Percentiles rank a stretch among this genome's conserved stretches.
Evolutionary conservation across 192 early-diverging fungal species (phyloP).

Genomic region (Gryganskiella cystojenkinii): DNA sequence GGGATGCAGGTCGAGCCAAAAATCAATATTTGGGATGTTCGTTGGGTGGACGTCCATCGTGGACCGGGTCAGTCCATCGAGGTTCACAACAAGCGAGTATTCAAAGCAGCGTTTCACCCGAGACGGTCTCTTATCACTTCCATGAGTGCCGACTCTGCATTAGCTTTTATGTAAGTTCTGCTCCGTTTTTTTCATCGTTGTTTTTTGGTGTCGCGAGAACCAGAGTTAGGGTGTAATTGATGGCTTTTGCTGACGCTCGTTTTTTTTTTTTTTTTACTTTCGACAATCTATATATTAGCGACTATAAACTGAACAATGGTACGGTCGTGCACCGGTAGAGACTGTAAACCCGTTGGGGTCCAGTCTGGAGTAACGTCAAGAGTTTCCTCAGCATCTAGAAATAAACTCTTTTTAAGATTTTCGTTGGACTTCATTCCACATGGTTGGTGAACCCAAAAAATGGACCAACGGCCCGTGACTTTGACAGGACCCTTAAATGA

Average conservation of each 20-base stretch:
- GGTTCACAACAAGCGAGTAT: constrained; percentile 37
- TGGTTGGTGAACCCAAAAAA: too few species aligned
- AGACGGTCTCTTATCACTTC: constrained; percentile 32
- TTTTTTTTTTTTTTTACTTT: constrained; percentile 1
- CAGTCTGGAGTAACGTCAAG: too few species aligned
- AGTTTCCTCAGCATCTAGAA: too few species aligned
- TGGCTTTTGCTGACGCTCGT: too few species aligned
- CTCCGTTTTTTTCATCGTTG: neutral
- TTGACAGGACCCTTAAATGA: too few species aligned
- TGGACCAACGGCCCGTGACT: too few species aligned
- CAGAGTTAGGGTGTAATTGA: too few species aligned
- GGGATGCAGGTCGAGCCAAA: constrained; percentile 40
- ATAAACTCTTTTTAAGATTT: too few species aligned
- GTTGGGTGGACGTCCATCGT: constrained; percentile 41
- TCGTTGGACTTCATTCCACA: too few species aligned
- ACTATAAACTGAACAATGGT: constrained; percentile 24
- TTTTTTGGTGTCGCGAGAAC: neutral
- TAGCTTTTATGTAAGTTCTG: constrained; percentile 39
- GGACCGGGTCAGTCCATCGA: constrained; percentile 41
- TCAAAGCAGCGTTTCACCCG: constrained; percentile 44
- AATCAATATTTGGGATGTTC: constrained; percentile 51
- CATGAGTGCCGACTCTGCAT: constrained; percentile 32
- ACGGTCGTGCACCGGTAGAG: constrained; percentile 24
- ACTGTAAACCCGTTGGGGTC: too few species aligned
- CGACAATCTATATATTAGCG: neutral